phyloP scores from a whole-genome alignment of 169 alveolate genomes.

The Plasmodium vivax region DNA sequence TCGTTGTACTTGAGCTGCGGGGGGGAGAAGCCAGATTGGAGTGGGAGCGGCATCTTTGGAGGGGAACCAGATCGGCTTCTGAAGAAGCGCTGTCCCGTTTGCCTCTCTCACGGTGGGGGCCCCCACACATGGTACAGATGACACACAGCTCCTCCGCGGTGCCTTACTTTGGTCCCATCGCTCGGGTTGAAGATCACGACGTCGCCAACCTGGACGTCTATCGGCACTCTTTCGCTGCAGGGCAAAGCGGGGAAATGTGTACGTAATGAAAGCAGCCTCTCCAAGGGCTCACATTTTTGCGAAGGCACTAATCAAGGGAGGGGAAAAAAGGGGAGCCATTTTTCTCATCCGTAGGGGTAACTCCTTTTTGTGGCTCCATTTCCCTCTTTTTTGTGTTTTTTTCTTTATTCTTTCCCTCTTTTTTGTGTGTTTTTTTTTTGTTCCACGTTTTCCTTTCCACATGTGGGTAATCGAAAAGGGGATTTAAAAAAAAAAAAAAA shows the following conservation, averaged over 20 bases:
- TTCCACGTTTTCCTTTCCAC: slow-evolving; percentile 5
- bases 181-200: slow-evolving; percentile 67
- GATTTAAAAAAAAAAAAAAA: slow-evolving; percentile 37
- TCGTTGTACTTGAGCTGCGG: slow-evolving; percentile 58
- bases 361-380: not conserved
- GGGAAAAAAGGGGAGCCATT: not conserved
- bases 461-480: not conserved
- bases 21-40: not conserved
- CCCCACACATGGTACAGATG: not conserved
- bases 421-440: slow-evolving; percentile 42
- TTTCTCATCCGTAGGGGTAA: not conserved
- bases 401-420: not conserved
- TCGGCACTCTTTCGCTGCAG: slow-evolving; percentile 62
- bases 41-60: too few relatives aligned
- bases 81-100: not conserved
- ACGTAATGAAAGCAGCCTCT: not conserved
- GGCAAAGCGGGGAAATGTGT: not conserved
- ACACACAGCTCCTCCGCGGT: not conserved
- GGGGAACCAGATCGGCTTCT: not conserved
- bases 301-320: not conserved
- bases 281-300: not conserved
- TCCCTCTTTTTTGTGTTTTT: not conserved
- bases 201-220: slow-evolving; percentile 67
- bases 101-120: not conserved
- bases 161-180: slow-evolving; percentile 66